Evolutionary conservation across 2,329 filamentous ascomycete species (phyloP), one percentile per base, ranked within the genome.

Genomic region (Scedosporium apiospermum): DNA sequence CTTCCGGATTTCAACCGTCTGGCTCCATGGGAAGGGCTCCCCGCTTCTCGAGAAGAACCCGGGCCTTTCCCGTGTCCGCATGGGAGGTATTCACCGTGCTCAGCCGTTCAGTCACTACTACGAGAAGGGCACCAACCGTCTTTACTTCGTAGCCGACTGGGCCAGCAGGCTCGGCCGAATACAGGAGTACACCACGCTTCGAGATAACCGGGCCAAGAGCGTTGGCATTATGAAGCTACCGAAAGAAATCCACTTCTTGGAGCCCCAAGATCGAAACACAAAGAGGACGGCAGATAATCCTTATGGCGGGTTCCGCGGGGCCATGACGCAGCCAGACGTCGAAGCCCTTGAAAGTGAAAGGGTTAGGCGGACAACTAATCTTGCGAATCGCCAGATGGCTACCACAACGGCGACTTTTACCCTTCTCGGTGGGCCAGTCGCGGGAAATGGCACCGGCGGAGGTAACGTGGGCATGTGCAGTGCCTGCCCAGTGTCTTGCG

Each of bases 41-140:
- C 65, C 66, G 3, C 65, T 66, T 26, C 66, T 66, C 5, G 69
- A 71, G 27, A 26, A 46, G 9, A 38, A 57, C 12, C 49, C 51
- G 3, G 18, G 12, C 12, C 46, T 62, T n/a, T 26, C 46, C 53
- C 68, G 75, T n/a, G 65, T 75, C 53, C 75, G 73, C 60, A 69
- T 77, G 1, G 76, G 75, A 21, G 75, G 77, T 9, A 76, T 78
- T 63, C 74, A 78, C 63, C 72, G 76, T 27, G 76, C 76, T 1
- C 76, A 78, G 60, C 74, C 73, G 0, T 75, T 71, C 63, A 76
- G 74, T 58, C 75, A 77, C 64, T 68, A 71, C 63, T 77, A 71
- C 62, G 74, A 76, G 38, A 67, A 68, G 41, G 71, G 68, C 7
- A 66, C 67, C 2, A 69, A 71, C 64, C 65, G 64, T 38, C 67